Evolutionary conservation across 2,329 filamentous ascomycete species (phyloP).

Genomic region (Furcasterigmium sp.): DNA sequence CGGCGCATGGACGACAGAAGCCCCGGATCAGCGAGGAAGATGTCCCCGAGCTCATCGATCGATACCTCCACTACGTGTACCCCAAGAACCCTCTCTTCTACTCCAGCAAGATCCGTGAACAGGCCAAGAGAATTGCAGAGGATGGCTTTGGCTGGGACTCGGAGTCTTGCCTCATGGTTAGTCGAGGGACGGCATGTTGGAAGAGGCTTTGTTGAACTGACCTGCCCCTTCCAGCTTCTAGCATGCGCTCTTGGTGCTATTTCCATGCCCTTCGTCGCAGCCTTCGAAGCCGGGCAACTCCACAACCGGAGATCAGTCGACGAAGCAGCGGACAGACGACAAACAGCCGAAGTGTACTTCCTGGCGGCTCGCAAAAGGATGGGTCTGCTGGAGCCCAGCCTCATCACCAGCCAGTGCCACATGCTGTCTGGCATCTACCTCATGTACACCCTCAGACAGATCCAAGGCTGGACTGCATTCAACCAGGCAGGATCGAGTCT

Average conservation of each 20-base stretch:
- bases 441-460: slow-evolving; percentile 10
- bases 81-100: slow-evolving; percentile 20
- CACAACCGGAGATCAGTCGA: neutral
- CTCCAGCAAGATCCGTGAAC: slow-evolving; percentile 13
- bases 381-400: slow-evolving; percentile 10
- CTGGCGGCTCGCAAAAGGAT: slow-evolving; percentile 8
- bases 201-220: too few relatives aligned
- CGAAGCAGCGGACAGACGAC: neutral
- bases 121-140: slow-evolving; percentile 14
- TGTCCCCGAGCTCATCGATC: slow-evolving; percentile 15
- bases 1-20: neutral
- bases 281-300: neutral
- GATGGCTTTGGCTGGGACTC: slow-evolving; percentile 13
- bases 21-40: slow-evolving; percentile 12
- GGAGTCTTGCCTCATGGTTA: slow-evolving; percentile 3
- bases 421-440: slow-evolving; percentile 11
- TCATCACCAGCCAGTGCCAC: slow-evolving; percentile 11
- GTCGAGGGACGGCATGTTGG: too few relatives aligned
- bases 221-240: slow-evolving; percentile 15
- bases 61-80: slow-evolving; percentile 17
- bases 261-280: slow-evolving; percentile 15
- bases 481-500: slow-evolving; percentile 5
- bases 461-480: slow-evolving; percentile 10
- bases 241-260: slow-evolving; percentile 23
- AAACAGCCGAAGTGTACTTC: slow-evolving; percentile 9